Base-by-base conservation (phyloP, 164 flowering plant species). In the Liriodendron chinense region DNA sequence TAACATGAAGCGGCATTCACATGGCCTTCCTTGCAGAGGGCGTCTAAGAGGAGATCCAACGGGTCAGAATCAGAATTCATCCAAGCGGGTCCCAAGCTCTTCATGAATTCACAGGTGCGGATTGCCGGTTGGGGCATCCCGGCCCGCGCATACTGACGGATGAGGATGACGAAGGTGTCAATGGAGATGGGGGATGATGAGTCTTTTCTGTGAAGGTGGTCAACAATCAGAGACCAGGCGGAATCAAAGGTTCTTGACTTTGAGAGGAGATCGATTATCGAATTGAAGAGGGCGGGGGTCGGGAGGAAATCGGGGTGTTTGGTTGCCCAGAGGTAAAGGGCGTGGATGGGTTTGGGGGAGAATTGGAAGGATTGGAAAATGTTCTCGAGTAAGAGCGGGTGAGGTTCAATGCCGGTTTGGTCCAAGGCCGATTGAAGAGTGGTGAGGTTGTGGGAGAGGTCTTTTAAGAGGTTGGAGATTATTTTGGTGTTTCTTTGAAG, bases 1-100 rank as follows among this genome's bases (percentile, higher is more conserved):
- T 85, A 89, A 13, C 75, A 84, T 1, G 87, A 79, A n/a, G 97
- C 97, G 69, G 72, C 75, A 81, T 85, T 83, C 47, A 84, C 87
- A 82, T 76, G 88, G 69, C 97, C 96, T 80, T 93, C 96, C 76
- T 91, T 93, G 70, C 97, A 91, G 72, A 95, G 87, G 1, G 96
- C 83, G 79, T 91, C 97, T 61, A 92, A 72, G 70, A 95, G 80
- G 74, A 86, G 77, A 79, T 85, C 91, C 78, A 93, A 81, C 79
- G 89, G 79, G 66, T 73, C 78, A 48, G 75, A 47, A 48, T 71
- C 81, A 16, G 77, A 78, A 65, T 75, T 75, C 20, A 72, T 72
- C 64, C 57, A 67, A 79, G 26, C 13, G 56, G 43, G 0, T 78
- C 81, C 74, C 82, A 82, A 75, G 1, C 34, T 79, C 21, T 70